Evolutionary conservation across 352 stramenopile genomes (phyloP).

Genomic region (Phytophthora multivora): DNA sequence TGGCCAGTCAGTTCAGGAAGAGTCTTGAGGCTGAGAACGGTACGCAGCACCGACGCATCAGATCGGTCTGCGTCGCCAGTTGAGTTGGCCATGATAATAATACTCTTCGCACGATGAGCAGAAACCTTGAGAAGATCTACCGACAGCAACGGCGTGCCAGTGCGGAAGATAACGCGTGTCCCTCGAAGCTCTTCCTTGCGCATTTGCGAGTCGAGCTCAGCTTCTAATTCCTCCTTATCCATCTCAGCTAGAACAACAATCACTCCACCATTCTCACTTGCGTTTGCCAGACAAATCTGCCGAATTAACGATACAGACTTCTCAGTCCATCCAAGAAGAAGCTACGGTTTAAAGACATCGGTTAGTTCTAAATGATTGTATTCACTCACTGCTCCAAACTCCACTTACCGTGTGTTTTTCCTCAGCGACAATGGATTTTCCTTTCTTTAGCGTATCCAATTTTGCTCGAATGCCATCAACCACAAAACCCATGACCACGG

Average conservation of each 20-base stretch:
- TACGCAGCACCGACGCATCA: constrained; percentile 74
- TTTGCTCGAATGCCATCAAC: constrained; percentile 88
- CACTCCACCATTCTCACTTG: constrained; percentile 81
- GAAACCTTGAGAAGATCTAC: constrained; percentile 82
- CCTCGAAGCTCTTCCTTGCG: constrained; percentile 58
- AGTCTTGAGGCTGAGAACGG: constrained; percentile 80
- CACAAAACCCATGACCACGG: constrained; percentile 91
- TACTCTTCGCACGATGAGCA: constrained; percentile 67
- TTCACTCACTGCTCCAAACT: not conserved
- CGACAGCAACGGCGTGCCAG: constrained; percentile 75
- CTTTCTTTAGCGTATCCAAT: constrained; percentile 89
- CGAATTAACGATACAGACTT: constrained; percentile 85
- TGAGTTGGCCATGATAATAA: constrained; percentile 84
- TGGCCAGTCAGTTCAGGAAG: constrained; percentile 68
- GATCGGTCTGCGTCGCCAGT: constrained; percentile 78
- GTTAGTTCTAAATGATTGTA: not conserved
- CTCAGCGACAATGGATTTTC: constrained; percentile 82
- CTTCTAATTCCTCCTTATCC: constrained; percentile 82
- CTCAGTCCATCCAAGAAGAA: constrained; percentile 89
- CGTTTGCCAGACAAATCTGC: constrained; percentile 86
- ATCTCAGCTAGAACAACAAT: constrained; percentile 78
- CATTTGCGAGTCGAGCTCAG: constrained; percentile 62
- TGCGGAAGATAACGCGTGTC: constrained; percentile 84
- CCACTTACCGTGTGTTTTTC: constrained; percentile 69
- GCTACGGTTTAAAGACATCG: constrained; percentile 22